Evolutionary conservation across 179 eudicot genomes (phyloP).

Genomic region (Spinacia oleracea): DNA sequence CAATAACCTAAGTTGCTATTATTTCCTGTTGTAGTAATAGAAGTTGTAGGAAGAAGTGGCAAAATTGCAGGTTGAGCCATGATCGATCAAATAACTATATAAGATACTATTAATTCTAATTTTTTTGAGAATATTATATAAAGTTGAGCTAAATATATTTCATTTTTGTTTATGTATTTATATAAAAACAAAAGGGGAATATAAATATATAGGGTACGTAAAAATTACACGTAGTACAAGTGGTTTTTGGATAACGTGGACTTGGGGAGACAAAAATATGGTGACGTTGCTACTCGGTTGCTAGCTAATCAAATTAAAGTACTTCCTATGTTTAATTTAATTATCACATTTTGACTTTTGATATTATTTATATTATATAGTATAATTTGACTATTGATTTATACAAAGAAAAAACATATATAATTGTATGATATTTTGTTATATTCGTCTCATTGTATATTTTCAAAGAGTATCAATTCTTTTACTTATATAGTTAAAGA

Average conservation of each 20-base stretch:
- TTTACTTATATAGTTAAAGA: too few species aligned
- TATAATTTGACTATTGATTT: too few species aligned
- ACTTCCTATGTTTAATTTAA: too few species aligned
- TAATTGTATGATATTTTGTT: too few species aligned
- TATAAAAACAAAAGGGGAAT: background rate
- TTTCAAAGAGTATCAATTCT: too few species aligned
- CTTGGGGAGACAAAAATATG: background rate
- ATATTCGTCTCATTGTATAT: too few species aligned
- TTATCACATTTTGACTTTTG: too few species aligned
- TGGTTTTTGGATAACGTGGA: background rate
- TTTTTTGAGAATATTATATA: background rate
- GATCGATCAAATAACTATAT: background rate
- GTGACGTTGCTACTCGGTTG: slow-evolving; percentile 6
- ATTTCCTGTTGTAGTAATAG: background rate
- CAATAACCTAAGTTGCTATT: slow-evolving; percentile 19
- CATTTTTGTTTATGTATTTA: background rate
- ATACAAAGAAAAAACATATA: too few species aligned
- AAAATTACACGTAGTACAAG: slow-evolving; percentile 22
- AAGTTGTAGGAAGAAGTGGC: slow-evolving; percentile 19
- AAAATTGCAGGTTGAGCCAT: slow-evolving; percentile 26
- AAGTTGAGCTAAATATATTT: background rate
- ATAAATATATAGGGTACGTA: slow-evolving; percentile 11
- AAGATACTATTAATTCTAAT: background rate
- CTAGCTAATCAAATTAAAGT: background rate
- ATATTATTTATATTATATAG: too few species aligned